A percentile compares a stretch with the other conserved stretches of the same genome.
phyloP scores from a whole-genome alignment of 305 asterid genomes.

The Fraxinus nigra region DNA sequence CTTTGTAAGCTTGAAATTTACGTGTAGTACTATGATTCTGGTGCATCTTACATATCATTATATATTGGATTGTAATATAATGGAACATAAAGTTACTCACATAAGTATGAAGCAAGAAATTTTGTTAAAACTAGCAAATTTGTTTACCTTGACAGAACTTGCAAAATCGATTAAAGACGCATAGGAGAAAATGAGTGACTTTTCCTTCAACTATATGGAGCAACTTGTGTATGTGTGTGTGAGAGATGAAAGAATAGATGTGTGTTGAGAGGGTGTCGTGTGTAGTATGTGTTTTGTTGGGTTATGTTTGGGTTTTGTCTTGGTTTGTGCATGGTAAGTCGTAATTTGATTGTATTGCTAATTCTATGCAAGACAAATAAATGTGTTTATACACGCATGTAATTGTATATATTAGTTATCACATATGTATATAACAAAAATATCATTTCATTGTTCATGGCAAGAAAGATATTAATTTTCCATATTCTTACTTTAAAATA shows the following conservation, averaged over 20 bases:
- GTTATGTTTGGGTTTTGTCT: not conserved
- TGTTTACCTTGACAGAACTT: not conserved
- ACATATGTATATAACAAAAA: not conserved
- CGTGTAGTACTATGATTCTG: not conserved
- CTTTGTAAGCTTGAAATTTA: not conserved
- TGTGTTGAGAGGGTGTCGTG: not conserved
- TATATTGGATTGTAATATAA: not conserved
- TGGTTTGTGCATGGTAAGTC: not conserved
- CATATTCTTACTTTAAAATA: not conserved
- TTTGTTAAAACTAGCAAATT: not conserved
- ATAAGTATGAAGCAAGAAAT: not conserved
- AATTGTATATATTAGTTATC: not conserved
- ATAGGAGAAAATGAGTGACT: not conserved
- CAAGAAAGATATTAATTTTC: not conserved
- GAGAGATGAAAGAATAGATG: not conserved
- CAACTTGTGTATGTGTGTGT: not conserved
- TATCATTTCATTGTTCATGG: not conserved
- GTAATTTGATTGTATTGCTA: not conserved
- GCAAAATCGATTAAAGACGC: not conserved
- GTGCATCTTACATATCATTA: not conserved
- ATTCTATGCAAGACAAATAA: not conserved
- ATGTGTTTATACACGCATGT: not conserved
- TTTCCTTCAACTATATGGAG: not conserved
- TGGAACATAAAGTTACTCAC: not conserved
- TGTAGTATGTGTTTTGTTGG: not conserved